These are phyloP conservation scores for Pseudogymnoascus sp. DNA, from an alignment of 2,329 filamentous ascomycete genomes.

Conservation along the genomic window DNA sequence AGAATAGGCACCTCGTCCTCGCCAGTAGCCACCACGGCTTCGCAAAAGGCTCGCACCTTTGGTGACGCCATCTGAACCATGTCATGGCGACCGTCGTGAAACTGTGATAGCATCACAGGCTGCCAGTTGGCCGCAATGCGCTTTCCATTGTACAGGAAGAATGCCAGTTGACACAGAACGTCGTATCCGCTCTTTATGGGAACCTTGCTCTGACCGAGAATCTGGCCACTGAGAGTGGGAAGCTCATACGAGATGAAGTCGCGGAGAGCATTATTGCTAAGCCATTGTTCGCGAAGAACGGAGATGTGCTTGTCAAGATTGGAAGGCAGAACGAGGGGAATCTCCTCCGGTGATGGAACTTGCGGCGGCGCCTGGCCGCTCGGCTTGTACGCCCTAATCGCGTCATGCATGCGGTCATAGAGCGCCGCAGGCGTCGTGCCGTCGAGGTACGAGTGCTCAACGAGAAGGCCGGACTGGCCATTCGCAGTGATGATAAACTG, in stretches of 20 bases:
- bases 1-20: conserved; percentile 15
- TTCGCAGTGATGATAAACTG: conserved; percentile 23
- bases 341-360: background rate
- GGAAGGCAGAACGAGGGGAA: conserved; percentile 8
- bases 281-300: conserved; percentile 14
- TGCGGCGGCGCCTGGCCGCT: background rate
- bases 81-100: conserved; percentile 21
- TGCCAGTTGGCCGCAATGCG: conserved; percentile 18
- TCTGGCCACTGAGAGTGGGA: conserved; percentile 12
- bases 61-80: conserved; percentile 18
- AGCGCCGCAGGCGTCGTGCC: conserved; percentile 15
- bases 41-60: conserved; percentile 18
- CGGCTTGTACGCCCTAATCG: conserved; percentile 13
- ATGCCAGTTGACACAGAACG: conserved; percentile 20
- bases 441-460: conserved; percentile 23
- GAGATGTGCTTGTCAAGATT: conserved; percentile 17
- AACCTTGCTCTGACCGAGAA: conserved; percentile 8
- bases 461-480: conserved; percentile 19
- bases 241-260: conserved; percentile 15
- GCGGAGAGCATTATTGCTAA: conserved; percentile 4
- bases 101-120: conserved; percentile 19
- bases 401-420: conserved; percentile 15
- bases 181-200: conserved; percentile 19
- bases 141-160: conserved; percentile 19
- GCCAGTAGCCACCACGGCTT: conserved; percentile 6